Evolutionary conservation across 352 stramenopile genomes (phyloP).

Genomic region (Pythium coloratum): DNA sequence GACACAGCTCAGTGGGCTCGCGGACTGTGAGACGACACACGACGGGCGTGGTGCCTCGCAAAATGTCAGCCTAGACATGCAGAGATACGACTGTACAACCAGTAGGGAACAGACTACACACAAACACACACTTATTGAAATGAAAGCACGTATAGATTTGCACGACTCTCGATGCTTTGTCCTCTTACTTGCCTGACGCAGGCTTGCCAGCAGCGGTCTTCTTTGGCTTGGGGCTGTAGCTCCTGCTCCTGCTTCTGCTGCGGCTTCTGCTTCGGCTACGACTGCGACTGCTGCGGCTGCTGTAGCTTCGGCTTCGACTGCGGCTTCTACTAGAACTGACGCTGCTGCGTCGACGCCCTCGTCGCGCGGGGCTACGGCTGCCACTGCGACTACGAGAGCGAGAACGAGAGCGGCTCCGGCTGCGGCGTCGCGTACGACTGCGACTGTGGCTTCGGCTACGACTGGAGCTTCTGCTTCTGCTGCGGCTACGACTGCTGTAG

Average conservation of each 20-base stretch:
- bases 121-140: not conserved
- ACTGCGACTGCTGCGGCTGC: slow-evolving; percentile 30
- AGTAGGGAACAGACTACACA: not conserved
- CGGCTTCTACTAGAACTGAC: slow-evolving; percentile 26
- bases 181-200: not conserved
- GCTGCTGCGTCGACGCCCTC: not conserved
- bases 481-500: slow-evolving; percentile 16
- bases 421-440: slow-evolving; percentile 14
- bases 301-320: slow-evolving; percentile 27
- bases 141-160: slow-evolving; percentile 1
- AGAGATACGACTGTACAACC: not conserved
- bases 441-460: slow-evolving; percentile 27
- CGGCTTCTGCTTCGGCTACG: slow-evolving; percentile 11
- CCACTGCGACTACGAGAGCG: slow-evolving; percentile 35
- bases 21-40: slow-evolving; percentile 13
- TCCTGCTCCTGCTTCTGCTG: slow-evolving; percentile 25
- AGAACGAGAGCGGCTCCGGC: slow-evolving; percentile 29
- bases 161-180: not conserved
- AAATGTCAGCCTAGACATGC: slow-evolving; percentile 19
- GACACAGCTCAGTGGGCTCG: slow-evolving; percentile 6
- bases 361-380: slow-evolving; percentile 14
- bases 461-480: slow-evolving; percentile 24
- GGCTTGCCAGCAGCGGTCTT: slow-evolving; percentile 10
- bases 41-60: slow-evolving; percentile 6
- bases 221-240: slow-evolving; percentile 27